Evolutionary conservation across 345 rosid genomes (phyloP), one percentile per base, ranked within the genome.

Genomic region (Aquilaria yunnanensis): DNA sequence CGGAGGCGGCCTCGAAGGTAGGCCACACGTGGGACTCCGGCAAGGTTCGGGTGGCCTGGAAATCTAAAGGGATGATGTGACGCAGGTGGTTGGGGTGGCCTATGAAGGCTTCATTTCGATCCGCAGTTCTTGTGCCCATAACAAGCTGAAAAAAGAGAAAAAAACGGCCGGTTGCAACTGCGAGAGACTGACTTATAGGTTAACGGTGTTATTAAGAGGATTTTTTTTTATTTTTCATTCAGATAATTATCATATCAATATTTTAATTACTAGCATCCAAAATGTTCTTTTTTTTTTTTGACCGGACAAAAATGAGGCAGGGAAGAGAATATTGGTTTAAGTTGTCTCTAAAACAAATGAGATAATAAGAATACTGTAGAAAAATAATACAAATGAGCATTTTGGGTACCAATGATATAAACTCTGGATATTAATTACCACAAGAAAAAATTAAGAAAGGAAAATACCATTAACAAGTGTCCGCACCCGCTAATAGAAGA

Each of bases 31-130:
- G 51, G 30, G 67, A 63, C 16, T 54, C 67, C 2, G 67, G 67
- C 67, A 63, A 23, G 16, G 52, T 13, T 29, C 37, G 59, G 45
- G 30, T 23, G 9, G 59, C 41, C 37, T 43, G n/a, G 59, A 63
- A 53, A 34, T 63, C 67, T 16, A 63, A 30, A 30, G 67, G 67
- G 30, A 63, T 10, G 58, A 63, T 63, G 31, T 53, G 59, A 13
- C 37, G 43, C 5, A 12, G 81, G n/a, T 60, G 75, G 59, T 65
- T 75, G 47, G 81, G 82, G 56, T 49, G 52, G 12, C 12, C 6
- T 7, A 4, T 49, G 52, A 49, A 49, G 6, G 52, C 52, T 49
- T 49, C 52, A 9, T 8, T 12, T 49, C 5, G 52, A 37, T 37
- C 8, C 5, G 8, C 8, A 9, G 43, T 37, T 37, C 7, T 49